Conservation (phyloP, 1,284 basidiomycete genomes). For the Athelia sp. region DNA sequence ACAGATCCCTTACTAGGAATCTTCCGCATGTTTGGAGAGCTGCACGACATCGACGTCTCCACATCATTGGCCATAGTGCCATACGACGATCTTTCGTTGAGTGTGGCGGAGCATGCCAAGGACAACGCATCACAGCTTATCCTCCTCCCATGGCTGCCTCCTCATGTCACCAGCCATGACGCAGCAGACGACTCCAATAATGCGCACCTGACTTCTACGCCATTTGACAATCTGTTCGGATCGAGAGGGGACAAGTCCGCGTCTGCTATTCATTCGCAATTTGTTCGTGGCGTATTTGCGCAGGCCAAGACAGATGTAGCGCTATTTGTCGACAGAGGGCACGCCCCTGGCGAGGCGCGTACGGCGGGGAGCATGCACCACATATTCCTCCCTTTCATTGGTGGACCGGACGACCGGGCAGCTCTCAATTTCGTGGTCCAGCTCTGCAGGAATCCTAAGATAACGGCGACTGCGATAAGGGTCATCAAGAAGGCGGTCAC, state of each 20-base stretch:
- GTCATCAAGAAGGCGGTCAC: constrained; percentile 44
- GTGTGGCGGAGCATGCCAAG: constrained; percentile 65
- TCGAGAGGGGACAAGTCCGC: constrained; percentile 29
- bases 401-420: constrained; percentile 89
- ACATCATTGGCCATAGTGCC: constrained; percentile 64
- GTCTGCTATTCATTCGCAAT: constrained; percentile 65
- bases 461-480: constrained; percentile 72
- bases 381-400: constrained; percentile 88
- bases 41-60: constrained; percentile 69
- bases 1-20: constrained; percentile 82
- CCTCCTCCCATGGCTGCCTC: constrained; percentile 76
- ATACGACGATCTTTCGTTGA: constrained; percentile 65
- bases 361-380: constrained; percentile 45
- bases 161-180: constrained; percentile 11
- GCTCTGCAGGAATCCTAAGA: constrained; percentile 62
- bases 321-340: constrained; percentile 73
- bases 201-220: constrained; percentile 26
- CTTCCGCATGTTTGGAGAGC: constrained; percentile 79
- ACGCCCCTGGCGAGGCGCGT: constrained; percentile 29
- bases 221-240: constrained; percentile 65
- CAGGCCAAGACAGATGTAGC: constrained; percentile 71
- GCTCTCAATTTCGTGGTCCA: constrained; percentile 83
- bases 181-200: constrained; percentile 15
- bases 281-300: constrained; percentile 79
- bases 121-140: constrained; percentile 69